Percentiles rank a stretch among this genome's conserved stretches.
Conservation (phyloP, 2,329 filamentous ascomycete genomes). For the Onygenales sp. region DNA sequence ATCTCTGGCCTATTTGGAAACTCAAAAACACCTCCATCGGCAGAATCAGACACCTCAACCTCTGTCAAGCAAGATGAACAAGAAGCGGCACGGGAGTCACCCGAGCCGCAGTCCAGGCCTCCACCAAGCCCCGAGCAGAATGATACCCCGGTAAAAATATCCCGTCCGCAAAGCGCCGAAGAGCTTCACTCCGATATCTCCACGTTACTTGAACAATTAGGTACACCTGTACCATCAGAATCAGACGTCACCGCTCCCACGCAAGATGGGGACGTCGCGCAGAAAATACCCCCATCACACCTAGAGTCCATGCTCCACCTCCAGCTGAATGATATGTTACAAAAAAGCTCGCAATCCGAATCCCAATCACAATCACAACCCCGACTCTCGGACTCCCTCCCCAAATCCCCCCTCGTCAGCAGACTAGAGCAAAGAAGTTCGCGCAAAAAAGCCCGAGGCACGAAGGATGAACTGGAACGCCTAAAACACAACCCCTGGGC, state of each 20-base stretch:
- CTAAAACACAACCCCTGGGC: constrained; percentile 33
- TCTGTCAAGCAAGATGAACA: not conserved
- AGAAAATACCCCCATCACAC: too few relatives aligned
- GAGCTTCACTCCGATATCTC: too few relatives aligned
- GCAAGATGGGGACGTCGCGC: too few relatives aligned
- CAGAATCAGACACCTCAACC: not conserved
- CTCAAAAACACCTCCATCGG: not conserved
- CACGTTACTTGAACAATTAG: too few relatives aligned
- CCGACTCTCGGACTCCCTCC: not conserved
- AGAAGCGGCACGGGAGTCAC: too few relatives aligned
- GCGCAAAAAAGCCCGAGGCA: constrained; percentile 18
- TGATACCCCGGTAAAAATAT: too few relatives aligned
- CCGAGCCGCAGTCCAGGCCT: too few relatives aligned
- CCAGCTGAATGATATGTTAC: not conserved
- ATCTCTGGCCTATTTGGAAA: not conserved
- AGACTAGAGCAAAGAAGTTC: constrained; percentile 9
- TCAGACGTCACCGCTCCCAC: too few relatives aligned
- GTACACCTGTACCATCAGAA: too few relatives aligned
- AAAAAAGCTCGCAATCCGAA: not conserved
- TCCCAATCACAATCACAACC: not conserved
- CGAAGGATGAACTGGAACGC: constrained; percentile 17
- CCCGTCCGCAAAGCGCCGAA: too few relatives aligned
- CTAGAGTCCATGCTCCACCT: too few relatives aligned
- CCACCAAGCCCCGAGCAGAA: too few relatives aligned
- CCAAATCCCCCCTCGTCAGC: constrained; percentile 1